phyloP scores from a whole-genome alignment of 139 green algal species.

The Coccomyxa sp. region DNA sequence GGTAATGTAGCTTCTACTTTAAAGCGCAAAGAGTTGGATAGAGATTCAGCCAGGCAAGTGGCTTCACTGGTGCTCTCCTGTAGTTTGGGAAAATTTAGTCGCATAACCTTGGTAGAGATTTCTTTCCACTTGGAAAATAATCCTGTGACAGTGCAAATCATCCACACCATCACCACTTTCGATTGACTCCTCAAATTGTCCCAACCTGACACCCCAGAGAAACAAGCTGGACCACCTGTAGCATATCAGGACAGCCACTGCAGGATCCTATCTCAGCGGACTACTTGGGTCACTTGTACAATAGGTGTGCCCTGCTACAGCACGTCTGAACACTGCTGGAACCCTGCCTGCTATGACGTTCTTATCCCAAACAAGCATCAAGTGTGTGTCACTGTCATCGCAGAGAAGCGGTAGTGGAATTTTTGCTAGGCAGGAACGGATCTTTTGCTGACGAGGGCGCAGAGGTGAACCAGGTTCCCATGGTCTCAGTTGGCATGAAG shows the following conservation, averaged over 20 bases:
- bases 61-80: too few species aligned
- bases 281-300: slow-evolving; percentile 18
- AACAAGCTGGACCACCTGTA: slow-evolving; percentile 15
- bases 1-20: slow-evolving; percentile 11
- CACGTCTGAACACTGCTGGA: not conserved
- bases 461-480: not conserved
- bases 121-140: not conserved
- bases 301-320: not conserved
- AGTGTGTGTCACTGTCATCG: not conserved
- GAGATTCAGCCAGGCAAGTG: not conserved
- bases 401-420: slow-evolving; percentile 18
- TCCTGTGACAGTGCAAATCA: not conserved
- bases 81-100: too few species aligned
- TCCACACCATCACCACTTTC: not conserved
- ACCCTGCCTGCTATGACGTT: not conserved
- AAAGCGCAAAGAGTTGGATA: not conserved
- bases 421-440: slow-evolving; percentile 7
- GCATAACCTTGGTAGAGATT: not conserved
- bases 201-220: not conserved
- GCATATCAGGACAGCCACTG: slow-evolving; percentile 12
- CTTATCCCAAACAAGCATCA: not conserved
- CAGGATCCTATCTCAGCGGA: slow-evolving; percentile 11
- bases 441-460: slow-evolving; percentile 12
- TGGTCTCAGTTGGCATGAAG: not conserved
- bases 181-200: not conserved